Conservation (phyloP, 2,329 filamentous ascomycete species). For the Talaromyces sp. region DNA sequence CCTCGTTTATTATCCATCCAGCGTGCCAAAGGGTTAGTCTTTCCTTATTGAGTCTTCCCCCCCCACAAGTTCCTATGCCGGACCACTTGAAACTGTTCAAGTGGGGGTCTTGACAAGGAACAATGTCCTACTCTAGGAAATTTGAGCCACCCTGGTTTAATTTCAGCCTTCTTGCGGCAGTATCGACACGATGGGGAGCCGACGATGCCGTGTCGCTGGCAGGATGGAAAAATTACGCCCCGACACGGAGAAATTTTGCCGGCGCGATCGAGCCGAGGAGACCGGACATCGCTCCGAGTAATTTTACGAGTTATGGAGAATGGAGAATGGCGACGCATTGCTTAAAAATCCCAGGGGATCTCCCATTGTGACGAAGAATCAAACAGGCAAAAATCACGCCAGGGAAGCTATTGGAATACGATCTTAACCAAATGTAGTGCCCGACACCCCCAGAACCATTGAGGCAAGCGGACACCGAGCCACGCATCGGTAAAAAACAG, state of each 20-base stretch:
- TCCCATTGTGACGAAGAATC: background rate
- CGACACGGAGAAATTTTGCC: background rate
- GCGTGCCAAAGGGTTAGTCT: too few relatives aligned
- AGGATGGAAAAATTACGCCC: too few relatives aligned
- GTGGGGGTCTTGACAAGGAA: too few relatives aligned
- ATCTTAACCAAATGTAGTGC: slow-evolving; percentile 15
- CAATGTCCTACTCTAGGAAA: too few relatives aligned
- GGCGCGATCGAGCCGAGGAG: slow-evolving; percentile 17
- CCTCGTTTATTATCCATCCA: too few relatives aligned
- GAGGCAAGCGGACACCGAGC: background rate
- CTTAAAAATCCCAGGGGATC: background rate
- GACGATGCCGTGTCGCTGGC: too few relatives aligned
- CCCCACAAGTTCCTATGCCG: too few relatives aligned
- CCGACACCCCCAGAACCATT: slow-evolving; percentile 6
- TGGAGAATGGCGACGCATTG: background rate
- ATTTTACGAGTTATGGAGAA: background rate
- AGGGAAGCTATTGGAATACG: too few relatives aligned
- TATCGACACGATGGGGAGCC: background rate
- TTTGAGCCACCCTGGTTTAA: too few relatives aligned
- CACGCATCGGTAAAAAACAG: background rate
- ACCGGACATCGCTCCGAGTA: slow-evolving; percentile 16
- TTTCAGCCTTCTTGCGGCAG: too few relatives aligned
- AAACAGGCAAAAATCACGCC: background rate
- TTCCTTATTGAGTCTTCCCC: too few relatives aligned
- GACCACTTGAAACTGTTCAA: too few relatives aligned